phyloP scores from a whole-genome alignment of 2,329 filamentous ascomycete genomes.

The Stemphylium beticola region DNA sequence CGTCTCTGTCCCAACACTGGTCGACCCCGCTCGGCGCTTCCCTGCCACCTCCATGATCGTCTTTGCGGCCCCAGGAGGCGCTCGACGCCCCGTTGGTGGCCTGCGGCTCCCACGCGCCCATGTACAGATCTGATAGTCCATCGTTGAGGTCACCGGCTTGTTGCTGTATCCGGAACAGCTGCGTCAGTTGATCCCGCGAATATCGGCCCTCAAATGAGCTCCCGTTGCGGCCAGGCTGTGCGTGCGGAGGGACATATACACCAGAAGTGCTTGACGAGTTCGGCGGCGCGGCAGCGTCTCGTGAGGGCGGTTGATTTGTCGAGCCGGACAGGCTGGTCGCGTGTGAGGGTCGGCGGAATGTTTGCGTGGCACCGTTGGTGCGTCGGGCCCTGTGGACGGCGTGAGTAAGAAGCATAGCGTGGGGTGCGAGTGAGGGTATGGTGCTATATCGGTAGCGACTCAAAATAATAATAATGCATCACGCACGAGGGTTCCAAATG shows the following conservation, averaged over 20 bases:
- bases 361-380: constrained; percentile 70
- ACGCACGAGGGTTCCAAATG: not conserved
- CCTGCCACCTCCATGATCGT: constrained; percentile 73
- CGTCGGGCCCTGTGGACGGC: constrained; percentile 62
- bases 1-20: constrained; percentile 84
- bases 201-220: constrained; percentile 68
- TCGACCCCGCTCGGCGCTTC: constrained; percentile 81
- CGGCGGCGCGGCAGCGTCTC: constrained; percentile 35
- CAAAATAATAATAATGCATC: constrained; percentile 19
- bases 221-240: constrained; percentile 63
- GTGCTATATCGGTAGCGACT: constrained; percentile 15
- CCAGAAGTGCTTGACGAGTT: constrained; percentile 50
- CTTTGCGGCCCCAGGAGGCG: constrained; percentile 75
- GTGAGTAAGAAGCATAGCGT: constrained; percentile 21
- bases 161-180: constrained; percentile 69
- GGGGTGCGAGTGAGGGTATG: not conserved
- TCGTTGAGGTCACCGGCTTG: constrained; percentile 62
- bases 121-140: constrained; percentile 71
- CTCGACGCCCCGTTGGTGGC: constrained; percentile 67
- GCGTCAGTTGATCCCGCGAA: constrained; percentile 78
- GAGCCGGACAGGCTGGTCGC: constrained; percentile 59
- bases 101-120: constrained; percentile 79
- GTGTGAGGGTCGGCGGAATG: constrained; percentile 69
- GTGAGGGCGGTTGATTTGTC: constrained; percentile 41
- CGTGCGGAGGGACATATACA: constrained; percentile 68